Evolutionary conservation across 768 basidiomycete genomes (phyloP), one percentile per base, ranked within the genome.

Genomic region (Kondoa malvinella): DNA sequence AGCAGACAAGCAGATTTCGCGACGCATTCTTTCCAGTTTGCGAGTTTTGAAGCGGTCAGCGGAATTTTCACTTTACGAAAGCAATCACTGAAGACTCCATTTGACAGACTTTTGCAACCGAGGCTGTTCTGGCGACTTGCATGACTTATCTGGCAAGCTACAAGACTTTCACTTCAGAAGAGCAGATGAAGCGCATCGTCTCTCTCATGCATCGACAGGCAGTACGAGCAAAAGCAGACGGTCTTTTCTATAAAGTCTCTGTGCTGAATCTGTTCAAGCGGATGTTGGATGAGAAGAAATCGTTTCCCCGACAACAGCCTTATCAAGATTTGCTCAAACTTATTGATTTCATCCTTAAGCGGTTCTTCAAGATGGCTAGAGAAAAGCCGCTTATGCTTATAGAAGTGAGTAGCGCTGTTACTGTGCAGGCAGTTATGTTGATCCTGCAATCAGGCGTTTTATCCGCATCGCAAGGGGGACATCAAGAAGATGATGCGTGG

Each of bases 161-260:
- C 80, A 85, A 83, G 74, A 88, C 92, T 65, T 91, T 92, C 76
- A 78, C 81, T 3, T 75, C 77, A 2, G 78, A 87, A 0, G 89
- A 96, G 73, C 82, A 86, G 75, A 87, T 97, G 85, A 89, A 88
- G 76, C 83, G 92, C 60, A 86, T 90, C 50, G 91, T 97, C 34
- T 83, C 83, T 71, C 79, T 99, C 72, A 81, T 99, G 72, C 89
- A 97, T 76, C 84, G 95, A 16, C 89, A 94, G 71, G 92, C 86
- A 58, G 84, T 99, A 69, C 86, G 83, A 73, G 86, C 87, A 17
- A 92, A 95, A 76, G 89, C 91, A 0, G 95, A 97, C 76, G 94
- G 87, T 0, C 78, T 99, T 8, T 97, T 90, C 78, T 99, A 94
- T 83, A 89, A 92, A 78, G 91, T 89, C 14, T 89, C 92, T 34